These are phyloP conservation scores for Acanthamoeba triangularis DNA, from an alignment of 208 protist species.

Conservation along the genomic window DNA sequence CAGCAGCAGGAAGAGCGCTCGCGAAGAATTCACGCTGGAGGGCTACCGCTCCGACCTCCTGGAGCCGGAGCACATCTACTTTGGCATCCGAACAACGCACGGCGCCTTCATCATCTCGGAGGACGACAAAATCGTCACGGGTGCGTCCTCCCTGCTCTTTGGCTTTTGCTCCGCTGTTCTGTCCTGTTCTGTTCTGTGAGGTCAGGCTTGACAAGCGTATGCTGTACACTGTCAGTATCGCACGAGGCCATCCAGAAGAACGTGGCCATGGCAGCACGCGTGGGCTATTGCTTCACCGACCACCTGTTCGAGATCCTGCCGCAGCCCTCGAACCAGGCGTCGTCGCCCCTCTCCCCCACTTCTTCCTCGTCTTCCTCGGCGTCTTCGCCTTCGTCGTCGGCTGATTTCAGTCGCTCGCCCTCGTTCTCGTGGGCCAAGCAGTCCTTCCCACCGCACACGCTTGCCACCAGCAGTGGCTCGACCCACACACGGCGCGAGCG, in stretches of 20 bases:
- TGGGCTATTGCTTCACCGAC: conserved; percentile 12
- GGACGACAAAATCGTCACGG: conserved; percentile 33
- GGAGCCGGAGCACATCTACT: conserved; percentile 10
- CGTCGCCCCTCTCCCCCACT: not conserved
- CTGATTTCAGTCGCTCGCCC: not conserved
- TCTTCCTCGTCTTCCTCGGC: not conserved
- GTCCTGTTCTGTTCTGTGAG: not conserved
- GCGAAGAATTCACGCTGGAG: conserved; percentile 24
- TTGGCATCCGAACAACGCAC: conserved; percentile 18
- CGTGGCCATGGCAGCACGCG: not conserved
- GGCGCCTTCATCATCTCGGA: not conserved
- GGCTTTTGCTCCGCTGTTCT: not conserved
- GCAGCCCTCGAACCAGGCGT: not conserved
- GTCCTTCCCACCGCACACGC: not conserved
- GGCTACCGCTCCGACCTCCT: not conserved
- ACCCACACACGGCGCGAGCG: not conserved
- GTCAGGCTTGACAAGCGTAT: too few species aligned
- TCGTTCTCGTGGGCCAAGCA: conserved; percentile 43
- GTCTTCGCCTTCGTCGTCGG: not conserved
- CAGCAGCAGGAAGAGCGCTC: conserved; percentile 32
- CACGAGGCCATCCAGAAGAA: conserved; percentile 27
- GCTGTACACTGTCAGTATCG: not conserved
- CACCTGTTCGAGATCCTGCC: conserved; percentile 51
- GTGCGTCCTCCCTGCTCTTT: not conserved
- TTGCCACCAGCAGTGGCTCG: not conserved